phyloP scores from a whole-genome alignment of 1,284 basidiomycete species.

The Malassezia globosa region DNA sequence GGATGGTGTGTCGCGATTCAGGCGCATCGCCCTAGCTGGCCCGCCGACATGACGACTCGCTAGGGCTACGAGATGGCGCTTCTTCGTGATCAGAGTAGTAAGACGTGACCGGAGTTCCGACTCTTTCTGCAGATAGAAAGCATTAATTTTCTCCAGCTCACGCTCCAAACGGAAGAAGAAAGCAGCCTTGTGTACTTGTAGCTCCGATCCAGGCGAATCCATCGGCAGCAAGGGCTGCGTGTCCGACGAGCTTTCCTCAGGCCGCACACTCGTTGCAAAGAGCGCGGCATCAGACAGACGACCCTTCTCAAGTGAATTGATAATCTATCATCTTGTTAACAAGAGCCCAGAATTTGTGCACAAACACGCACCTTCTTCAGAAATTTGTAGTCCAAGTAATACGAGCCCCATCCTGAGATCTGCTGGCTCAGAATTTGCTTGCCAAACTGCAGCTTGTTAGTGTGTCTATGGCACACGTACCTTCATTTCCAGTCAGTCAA shows the following conservation, averaged over 20 bases:
- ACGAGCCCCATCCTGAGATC: conserved; percentile 88
- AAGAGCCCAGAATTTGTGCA: background rate
- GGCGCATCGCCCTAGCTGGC: conserved; percentile 13
- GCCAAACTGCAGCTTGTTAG: conserved; percentile 65
- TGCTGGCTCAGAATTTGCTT: conserved; percentile 95
- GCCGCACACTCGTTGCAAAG: conserved; percentile 69
- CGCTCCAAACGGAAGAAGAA: conserved; percentile 99
- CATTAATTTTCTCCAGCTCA: conserved; percentile 98
- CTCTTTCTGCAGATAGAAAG: conserved; percentile 97
- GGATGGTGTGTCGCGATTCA: conserved; percentile 39
- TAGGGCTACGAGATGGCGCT: conserved; percentile 58
- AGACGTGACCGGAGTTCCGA: conserved; percentile 79
- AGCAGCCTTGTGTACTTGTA: conserved; percentile 73
- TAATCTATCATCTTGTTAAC: conserved; percentile 54
- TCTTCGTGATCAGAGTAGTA: conserved; percentile 86
- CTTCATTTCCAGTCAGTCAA: conserved; percentile 13
- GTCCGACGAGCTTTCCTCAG: conserved; percentile 35
- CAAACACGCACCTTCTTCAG: conserved; percentile 60
- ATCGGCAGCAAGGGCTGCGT: conserved; percentile 23
- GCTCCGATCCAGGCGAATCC: conserved; percentile 35
- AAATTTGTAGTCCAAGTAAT: conserved; percentile 97
- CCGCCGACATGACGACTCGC: conserved; percentile 19
- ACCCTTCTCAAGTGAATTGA: conserved; percentile 89
- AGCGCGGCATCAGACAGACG: conserved; percentile 78
- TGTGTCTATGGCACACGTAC: background rate